Evolutionary conservation across 306 rosid genomes (phyloP), one percentile per base, ranked within the genome.

Genomic region (Casuarina equisetifolia): DNA sequence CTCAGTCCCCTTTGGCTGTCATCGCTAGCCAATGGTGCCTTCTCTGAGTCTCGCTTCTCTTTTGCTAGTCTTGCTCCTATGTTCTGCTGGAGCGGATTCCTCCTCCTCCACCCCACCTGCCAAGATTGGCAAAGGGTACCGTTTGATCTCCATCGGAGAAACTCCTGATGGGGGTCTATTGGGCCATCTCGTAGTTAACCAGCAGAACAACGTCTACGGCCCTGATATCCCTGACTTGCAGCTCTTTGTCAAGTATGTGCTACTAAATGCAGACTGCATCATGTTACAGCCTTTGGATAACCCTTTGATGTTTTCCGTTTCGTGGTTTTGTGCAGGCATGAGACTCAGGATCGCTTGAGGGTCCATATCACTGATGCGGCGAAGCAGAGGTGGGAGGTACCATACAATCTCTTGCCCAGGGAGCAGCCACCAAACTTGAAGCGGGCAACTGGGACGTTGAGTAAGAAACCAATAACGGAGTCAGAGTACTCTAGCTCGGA

Each of bases 351-450:
- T 58, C 97, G 99, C n/a, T 83, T 92, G 81, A 90, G 99, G 82
- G 90, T 95, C 3, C 96, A 91, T 74, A 91, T 95, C 45, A 88
- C 97, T 17, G 99, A 92, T 68, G 95, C 96, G 0, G 78, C 82
- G 57, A 92, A 84, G 69, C 94, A 86, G 77, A 85, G 97, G 64
- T 95, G 99, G 99, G 99, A 95, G 74, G 97, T 95, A 0, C 99
- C 99, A 20, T 92, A 95, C 85, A 71, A 86, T 70, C 92, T 95
- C 11, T 35, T 95, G 6, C 97, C 97, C 3, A 82, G 99, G 53
- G 94, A 91, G 61, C 80, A 86, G 46, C 91, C 97, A 10, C 97
- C 96, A 32, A 72, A 83, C 4, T 55, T 85, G 64, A 76, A 81
- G 63, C 88, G 82, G 63, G 74, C 83, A 9, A 83, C 82, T 74